Conservation (phyloP, 306 rosid species). For the Acacia acuminata region DNA sequence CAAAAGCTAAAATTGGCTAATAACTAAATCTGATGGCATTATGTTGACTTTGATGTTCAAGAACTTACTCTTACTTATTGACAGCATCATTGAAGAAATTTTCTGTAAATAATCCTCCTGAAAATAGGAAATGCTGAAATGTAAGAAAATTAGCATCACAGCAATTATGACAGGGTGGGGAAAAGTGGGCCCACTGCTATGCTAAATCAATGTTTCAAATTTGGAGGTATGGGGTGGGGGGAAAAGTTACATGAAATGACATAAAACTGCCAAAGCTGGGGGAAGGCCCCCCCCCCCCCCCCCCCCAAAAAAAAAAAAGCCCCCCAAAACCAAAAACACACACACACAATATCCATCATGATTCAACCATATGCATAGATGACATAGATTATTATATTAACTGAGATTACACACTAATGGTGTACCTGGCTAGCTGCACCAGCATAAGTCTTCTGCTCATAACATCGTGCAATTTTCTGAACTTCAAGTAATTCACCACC, state of each 20-base stretch:
- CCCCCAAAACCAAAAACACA: not conserved
- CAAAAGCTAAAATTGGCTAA: conserved; percentile 1
- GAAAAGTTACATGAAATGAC: not conserved
- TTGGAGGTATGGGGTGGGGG: not conserved
- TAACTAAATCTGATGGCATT: conserved; percentile 38
- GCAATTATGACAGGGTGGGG: not conserved
- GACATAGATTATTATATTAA: not conserved
- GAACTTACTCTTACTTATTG: conserved; percentile 37
- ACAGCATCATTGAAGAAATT: not conserved
- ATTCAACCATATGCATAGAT: not conserved
- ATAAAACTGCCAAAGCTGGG: not conserved
- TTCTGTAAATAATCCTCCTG: conserved; percentile 23
- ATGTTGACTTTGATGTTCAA: conserved; percentile 29
- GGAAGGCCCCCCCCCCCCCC: not conserved
- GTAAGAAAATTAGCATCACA: not conserved
- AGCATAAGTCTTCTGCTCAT: conserved; percentile 54
- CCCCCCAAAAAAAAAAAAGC: no score
- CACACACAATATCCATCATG: not conserved
- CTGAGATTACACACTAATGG: not conserved
- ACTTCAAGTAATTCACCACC: conserved; percentile 49
- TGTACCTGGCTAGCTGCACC: conserved; percentile 52
- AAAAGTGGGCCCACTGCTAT: not conserved
- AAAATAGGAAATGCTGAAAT: not conserved
- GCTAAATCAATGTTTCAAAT: not conserved
- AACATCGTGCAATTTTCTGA: conserved; percentile 44